Percentiles rank a stretch among this genome's conserved stretches.
Conservation (phyloP, 176 grass and related monocot genomes). For the Stipa capillata region DNA sequence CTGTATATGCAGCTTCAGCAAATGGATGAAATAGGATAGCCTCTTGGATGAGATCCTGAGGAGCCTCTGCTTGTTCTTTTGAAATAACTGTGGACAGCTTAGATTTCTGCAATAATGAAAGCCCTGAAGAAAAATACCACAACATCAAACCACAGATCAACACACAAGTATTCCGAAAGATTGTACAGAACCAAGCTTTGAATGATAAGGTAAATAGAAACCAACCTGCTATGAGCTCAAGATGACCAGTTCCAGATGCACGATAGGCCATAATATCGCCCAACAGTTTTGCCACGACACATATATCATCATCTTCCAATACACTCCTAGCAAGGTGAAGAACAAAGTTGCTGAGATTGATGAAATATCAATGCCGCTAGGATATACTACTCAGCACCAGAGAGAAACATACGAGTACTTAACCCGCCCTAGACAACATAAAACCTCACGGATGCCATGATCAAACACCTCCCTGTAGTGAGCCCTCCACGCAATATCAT, state of each 20-base stretch:
- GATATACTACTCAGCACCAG: constrained; percentile 18
- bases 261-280: constrained; percentile 85
- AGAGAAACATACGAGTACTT: constrained; percentile 74
- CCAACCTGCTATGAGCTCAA: constrained; percentile 82
- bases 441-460: constrained; percentile 74
- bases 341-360: not conserved
- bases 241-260: constrained; percentile 84
- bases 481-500: constrained; percentile 82
- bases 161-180: not conserved
- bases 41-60: constrained; percentile 57
- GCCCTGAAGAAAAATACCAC: constrained; percentile 41
- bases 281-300: constrained; percentile 71
- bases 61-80: constrained; percentile 44
- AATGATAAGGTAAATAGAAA: constrained; percentile 21
- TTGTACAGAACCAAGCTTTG: not conserved
- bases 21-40: constrained; percentile 81
- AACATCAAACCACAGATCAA: not conserved
- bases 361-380: constrained; percentile 8
- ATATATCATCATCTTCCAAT: constrained; percentile 84
- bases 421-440: constrained; percentile 74
- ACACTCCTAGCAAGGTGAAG: constrained; percentile 49
- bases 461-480: constrained; percentile 92
- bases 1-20: constrained; percentile 92
- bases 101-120: constrained; percentile 88
- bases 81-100: constrained; percentile 26